These are phyloP conservation scores for Casuarina glauca DNA, from an alignment of 306 rosid genomes.

Conservation along the genomic window DNA sequence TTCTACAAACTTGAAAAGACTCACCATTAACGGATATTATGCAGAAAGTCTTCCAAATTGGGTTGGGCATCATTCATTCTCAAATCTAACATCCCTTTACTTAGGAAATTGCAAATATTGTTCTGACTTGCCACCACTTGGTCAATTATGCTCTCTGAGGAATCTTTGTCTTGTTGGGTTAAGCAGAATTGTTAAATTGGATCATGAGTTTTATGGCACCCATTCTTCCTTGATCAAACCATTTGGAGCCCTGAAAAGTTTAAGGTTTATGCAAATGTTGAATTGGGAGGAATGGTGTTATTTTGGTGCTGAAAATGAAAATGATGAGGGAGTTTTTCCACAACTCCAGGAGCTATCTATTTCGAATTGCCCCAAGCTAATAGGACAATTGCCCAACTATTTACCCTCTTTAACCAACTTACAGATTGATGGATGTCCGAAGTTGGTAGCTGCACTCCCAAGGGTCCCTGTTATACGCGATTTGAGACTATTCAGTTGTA, in stretches of 20 bases:
- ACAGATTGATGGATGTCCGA: neutral
- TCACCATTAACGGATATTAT: slow-evolving; percentile 11
- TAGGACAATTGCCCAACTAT: neutral
- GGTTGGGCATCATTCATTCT: slow-evolving; percentile 24
- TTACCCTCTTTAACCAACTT: slow-evolving; percentile 3
- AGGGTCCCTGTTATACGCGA: neutral
- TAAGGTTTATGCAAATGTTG: neutral
- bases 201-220: slow-evolving; percentile 15
- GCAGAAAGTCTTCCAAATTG: slow-evolving; percentile 21
- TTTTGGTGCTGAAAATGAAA: neutral
- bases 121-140: slow-evolving; percentile 4
- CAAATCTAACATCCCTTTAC: slow-evolving; percentile 2
- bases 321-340: neutral
- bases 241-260: neutral
- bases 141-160: neutral
- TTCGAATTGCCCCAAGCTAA: neutral
- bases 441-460: neutral
- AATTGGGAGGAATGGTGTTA: slow-evolving; percentile 10
- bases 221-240: neutral
- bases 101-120: neutral
- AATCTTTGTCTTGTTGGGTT: slow-evolving; percentile 19
- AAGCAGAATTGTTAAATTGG: neutral
- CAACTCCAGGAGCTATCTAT: neutral
- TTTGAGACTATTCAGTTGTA: neutral
- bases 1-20: slow-evolving; percentile 5